A percentile compares a stretch with the other conserved stretches of the same genome.
These are phyloP conservation scores for Zanthoxylum bungeanum DNA, from an alignment of 345 rosid genomes.

Conservation along the genomic window DNA sequence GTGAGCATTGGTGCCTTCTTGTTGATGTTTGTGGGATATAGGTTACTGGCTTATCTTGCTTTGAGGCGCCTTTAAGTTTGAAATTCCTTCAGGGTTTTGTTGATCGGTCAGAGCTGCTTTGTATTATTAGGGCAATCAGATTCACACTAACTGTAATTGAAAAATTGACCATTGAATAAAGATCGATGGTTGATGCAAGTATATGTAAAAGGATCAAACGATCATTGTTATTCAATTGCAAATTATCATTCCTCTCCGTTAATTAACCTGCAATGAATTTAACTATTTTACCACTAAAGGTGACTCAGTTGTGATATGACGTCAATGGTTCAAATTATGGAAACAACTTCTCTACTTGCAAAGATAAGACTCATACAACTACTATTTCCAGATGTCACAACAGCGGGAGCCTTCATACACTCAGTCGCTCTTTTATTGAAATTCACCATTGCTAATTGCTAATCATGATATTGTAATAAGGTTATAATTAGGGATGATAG, in stretches of 20 bases:
- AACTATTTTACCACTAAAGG: background rate
- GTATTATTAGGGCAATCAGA: background rate
- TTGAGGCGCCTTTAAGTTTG: constrained; percentile 52
- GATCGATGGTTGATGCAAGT: background rate
- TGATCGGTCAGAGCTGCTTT: background rate
- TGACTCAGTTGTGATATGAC: no score
- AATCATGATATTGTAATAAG: background rate
- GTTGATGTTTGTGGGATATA: constrained; percentile 77
- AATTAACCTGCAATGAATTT: background rate
- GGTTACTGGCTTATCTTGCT: constrained; percentile 79
- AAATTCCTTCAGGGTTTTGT: background rate
- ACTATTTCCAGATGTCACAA: no score
- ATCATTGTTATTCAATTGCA: background rate
- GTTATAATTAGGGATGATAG: no score
- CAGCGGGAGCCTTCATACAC: no score
- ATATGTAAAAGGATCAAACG: background rate
- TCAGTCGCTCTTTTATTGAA: background rate
- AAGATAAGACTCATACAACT: no score
- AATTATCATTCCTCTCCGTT: background rate
- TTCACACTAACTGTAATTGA: constrained; percentile 1
- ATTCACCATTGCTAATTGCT: background rate
- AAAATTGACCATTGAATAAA: background rate
- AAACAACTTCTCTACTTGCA: no score
- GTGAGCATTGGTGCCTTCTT: constrained; percentile 44
- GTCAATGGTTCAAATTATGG: no score